Evolutionary conservation across 1,284 basidiomycete genomes (phyloP), one percentile per base, ranked within the genome.

Genomic region (Pisolithus thermaeus): DNA sequence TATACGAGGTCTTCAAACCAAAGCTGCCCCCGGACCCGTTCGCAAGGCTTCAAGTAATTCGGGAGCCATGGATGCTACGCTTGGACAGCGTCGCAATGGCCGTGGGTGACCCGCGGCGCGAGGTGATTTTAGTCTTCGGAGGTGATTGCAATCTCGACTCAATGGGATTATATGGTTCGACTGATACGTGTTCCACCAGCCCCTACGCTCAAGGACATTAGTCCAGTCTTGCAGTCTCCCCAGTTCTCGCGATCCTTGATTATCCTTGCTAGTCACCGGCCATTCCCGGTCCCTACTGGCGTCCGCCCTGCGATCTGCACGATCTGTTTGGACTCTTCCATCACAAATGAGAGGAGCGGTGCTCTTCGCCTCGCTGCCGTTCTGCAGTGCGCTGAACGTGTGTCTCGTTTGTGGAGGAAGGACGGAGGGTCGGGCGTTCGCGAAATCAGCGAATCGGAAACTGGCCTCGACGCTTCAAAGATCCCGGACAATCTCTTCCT

Each of bases 11-110:
- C n/a, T 79, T 80, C 65, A 72, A 71, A 20, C 76, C 78, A 4
- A 69, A 70, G 23, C 72, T 79, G 12, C 78, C 78, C 4, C 57
- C 73, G 49, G 77, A 80, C 59, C 79, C 78, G 14, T 79, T 79
- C 57, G 61, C 62, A n/a, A 61, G 63, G 39, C 55, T 60, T 28
- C 44, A 50, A n/a, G 49, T 48, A 38, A 47, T 50, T 23, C 63
- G 63, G 42, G 63, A 68, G 27, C 73, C 73, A 14, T 74, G 76
- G 69, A 60, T 61, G 36, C 52, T 74, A 16, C 59, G 64, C 46
- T 54, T 68, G 49, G 64, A 67, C 42, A 57, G 54, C 20, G 60
- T 68, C 11, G 61, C 60, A 37, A 52, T 60, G 45, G 59, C 59
- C 46, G 53, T 54, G 14, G 52, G 63, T 8, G 51, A 65, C 2